A percentile compares a stretch with the other conserved stretches of the same genome.
phyloP scores from a whole-genome alignment of 2,329 filamentous ascomycete species.

The Penicillium polonicum region DNA sequence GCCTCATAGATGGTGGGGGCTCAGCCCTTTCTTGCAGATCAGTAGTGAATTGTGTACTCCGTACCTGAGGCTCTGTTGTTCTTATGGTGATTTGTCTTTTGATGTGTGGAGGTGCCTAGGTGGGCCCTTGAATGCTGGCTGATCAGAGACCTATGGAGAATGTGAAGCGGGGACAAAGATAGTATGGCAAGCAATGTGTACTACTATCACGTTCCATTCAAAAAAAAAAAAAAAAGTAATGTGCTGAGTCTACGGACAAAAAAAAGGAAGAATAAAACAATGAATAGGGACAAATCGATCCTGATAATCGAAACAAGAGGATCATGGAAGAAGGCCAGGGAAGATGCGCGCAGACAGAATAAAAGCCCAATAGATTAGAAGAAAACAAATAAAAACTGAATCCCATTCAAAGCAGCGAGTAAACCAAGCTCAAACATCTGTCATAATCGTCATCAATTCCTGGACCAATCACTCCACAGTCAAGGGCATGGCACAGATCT shows the following conservation, averaged over 20 bases:
- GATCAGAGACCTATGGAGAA: neutral
- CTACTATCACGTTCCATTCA: neutral
- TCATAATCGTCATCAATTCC: constrained; percentile 10
- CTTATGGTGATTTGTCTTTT: neutral
- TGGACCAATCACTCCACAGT: constrained; percentile 14
- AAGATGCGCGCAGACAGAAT: constrained; percentile 2
- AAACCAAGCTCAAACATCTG: constrained; percentile 9
- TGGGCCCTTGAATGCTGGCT: neutral
- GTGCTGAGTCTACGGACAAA: neutral
- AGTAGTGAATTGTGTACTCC: neutral
- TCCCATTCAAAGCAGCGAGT: constrained; percentile 6
- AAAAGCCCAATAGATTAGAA: constrained; percentile 8
- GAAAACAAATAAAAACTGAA: constrained; percentile 4
- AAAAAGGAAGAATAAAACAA: neutral
- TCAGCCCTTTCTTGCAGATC: neutral
- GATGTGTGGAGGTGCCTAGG: neutral
- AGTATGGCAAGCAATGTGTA: neutral
- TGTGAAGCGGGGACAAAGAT: neutral
- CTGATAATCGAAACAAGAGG: neutral
- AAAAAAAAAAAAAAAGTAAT: neutral
- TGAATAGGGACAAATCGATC: neutral
- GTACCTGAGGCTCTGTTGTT: constrained; percentile 5
- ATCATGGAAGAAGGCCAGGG: neutral
- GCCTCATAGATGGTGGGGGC: neutral
- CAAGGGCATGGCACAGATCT: neutral